Base-by-base conservation (phyloP, 2,329 filamentous ascomycete species). In the Colletotrichum theobromicola region DNA sequence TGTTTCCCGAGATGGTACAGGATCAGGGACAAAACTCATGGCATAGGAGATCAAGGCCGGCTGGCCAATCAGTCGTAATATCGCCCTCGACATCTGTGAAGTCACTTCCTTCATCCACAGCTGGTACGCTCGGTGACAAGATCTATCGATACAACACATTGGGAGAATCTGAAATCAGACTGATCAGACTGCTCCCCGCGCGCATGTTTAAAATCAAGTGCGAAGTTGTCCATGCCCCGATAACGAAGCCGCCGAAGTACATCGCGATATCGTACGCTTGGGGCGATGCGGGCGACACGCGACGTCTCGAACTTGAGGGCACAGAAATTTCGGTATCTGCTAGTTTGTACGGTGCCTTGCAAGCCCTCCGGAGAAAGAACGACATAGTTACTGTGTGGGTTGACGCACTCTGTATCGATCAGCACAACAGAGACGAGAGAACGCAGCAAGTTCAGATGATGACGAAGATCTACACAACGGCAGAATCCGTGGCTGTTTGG, bases 181-280 rank as follows among this genome's bases (percentile, higher is more conserved):
- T 78, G 18, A 24, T 79, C 6, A 37, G 68, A 16, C 68, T 79
- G 16, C 57, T 78, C 5, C 78, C 78, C 3, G 72, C 64, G 30
- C 67, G 63, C 10, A 75, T 67, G 63, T 65, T 69, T 9, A 71
- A 61, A 5, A 67, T 79, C 28, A 63, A 77, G 28, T 78, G 78
- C 46, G 62, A 77, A 53, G 30, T 79, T 3, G 7, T 74, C 13
- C 70, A 71, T 18, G 61, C 62, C 3, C 69, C 72, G 8, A 57
- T 79, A 5, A 50, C 74, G 46, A 61, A 78, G 10, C 74, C 76
- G 4, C 77, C 77, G 4, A 58, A 70, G 1, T 83, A 82, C 53
- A 70, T 77, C 28, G 81, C 82, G 3, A 67, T 84, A 2, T 84
- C 82, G 0, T 84, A 84, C 72, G 79, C 80, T 1, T 83, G 82